Base-by-base conservation (phyloP, 1,284 basidiomycete species). In the Ceraceosorus guamensis region DNA sequence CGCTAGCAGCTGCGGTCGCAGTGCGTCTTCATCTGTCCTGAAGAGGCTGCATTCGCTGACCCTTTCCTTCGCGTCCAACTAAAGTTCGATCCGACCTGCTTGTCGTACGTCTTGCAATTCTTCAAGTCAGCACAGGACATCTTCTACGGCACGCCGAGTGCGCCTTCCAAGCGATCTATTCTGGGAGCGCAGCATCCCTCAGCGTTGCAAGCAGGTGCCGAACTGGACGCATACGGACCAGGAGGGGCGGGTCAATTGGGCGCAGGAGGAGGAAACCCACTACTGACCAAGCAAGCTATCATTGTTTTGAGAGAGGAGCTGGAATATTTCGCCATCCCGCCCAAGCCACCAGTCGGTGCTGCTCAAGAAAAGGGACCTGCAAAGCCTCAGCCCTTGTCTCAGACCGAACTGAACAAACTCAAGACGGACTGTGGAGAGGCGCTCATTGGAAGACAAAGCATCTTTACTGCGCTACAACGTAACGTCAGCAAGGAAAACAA, bases 401-500 rank as follows among this genome's bases (percentile, higher is more conserved):
- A 96, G 92, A 80, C 81, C 83, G 67, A 82, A 83, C 66, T 92
- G 30, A 59, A 66, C 39, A 50, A 59, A 34, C 66, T 76, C 50
- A 75, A 75, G 51, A 59, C 66, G 24, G 56, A 56, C 2, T 67
- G 89, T 65, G 93, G 95, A 13, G 82, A 86, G 61, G 87, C 87
- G 64, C 81, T 99, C 61, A 85, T 96, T 73, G 86, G 88, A 60
- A 88, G 90, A 76, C 83, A 83, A 70, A 89, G 87, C 76, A 96
- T 99, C 71, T 99, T 99, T 76, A 95, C 95, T 2, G 93, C 93
- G 24, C 80, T 99, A 59, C 93, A 99, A 81, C 82, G 95, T 68
- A 99, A 98, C 78, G 91, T 98, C 60, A 95, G 95, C 80, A 95
- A 95, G 81, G 93, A 97, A 80, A 97, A 97, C 78, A 98, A 99